Percentiles rank a stretch among this genome's conserved stretches.
Evolutionary conservation across 2,329 filamentous ascomycete species (phyloP).

Genomic region (Dendrostoma leiphaemia): DNA sequence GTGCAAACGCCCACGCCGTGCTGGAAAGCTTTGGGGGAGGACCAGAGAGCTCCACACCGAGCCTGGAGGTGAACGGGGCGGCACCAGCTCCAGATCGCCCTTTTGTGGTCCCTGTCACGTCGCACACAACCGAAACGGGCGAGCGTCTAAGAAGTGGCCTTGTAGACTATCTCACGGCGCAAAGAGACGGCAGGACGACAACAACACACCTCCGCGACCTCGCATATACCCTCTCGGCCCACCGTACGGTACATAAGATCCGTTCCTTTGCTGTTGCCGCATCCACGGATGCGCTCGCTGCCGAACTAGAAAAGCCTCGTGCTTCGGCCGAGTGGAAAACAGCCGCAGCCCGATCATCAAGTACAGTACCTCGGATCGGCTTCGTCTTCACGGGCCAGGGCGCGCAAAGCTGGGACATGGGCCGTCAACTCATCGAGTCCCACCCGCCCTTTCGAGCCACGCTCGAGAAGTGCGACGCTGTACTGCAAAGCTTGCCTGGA

Average conservation of each 20-base stretch:
- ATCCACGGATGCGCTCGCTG: neutral
- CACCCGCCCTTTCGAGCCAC: neutral
- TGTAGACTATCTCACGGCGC: too few species aligned
- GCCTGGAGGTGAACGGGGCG: neutral
- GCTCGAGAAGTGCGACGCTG: neutral
- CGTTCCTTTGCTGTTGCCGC: too few species aligned
- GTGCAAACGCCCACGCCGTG: slow-evolving; percentile 5
- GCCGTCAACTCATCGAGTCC: slow-evolving; percentile 13
- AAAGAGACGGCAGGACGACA: too few species aligned
- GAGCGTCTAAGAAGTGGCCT: too few species aligned
- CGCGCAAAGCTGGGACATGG: slow-evolving; percentile 33
- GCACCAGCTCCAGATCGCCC: neutral
- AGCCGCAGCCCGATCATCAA: neutral
- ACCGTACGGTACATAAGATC: too few species aligned
- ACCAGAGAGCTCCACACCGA: neutral
- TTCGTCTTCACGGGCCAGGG: slow-evolving; percentile 33
- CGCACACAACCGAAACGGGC: too few species aligned
- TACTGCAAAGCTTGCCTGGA: neutral
- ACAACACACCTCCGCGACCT: too few species aligned
- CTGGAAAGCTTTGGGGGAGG: neutral
- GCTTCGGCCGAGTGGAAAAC: neutral
- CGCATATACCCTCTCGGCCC: too few species aligned
- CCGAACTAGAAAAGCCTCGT: neutral
- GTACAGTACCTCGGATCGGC: neutral
- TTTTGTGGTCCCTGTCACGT: too few species aligned